Evolutionary conservation across 1,284 basidiomycete genomes (phyloP), one percentile per base, ranked within the genome.

Genomic region (Quambalaria eucalypti): DNA sequence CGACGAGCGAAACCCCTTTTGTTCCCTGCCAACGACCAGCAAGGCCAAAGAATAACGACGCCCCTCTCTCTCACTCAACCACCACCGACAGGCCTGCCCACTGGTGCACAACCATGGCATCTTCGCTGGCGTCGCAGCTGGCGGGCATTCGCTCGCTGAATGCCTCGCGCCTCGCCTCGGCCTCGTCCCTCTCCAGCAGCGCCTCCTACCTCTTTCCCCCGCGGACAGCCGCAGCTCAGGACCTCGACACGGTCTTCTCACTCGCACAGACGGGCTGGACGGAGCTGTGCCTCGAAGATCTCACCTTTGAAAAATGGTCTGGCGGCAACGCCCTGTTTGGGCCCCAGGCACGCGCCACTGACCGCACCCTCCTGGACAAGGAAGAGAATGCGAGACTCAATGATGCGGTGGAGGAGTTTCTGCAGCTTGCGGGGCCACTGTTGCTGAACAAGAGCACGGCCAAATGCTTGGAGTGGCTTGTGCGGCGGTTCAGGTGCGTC

Each of bases 401-500:
- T 71, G 72, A 60, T 7, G 78, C 79, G 1, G 80, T 96, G 52
- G 79, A 81, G 44, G 79, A 79, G 7, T 87, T 90, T 65, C 74
- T 97, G 31, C 77, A 82, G 38, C 76, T 85, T 30, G 78, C 98
- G 2, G 88, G 88, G 1, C 85, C 84, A 16, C 87, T 87, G 79
- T 77, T 98, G 33, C 81, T 90, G 75, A 86, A 91, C 53, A 81
- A 84, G 53, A 87, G 89, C 1, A 83, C 88, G 0, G 86, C 85
- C 38, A 91, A 88, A 76, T 83, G 88, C n/a, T 73, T 99, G 30
- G 93, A 99, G 74, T 99, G 93, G 93, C 82, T 98, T 25, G 88
- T 98, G 2, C 80, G 90, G 62, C 81, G 91, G 55, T 97, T 96
- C 77, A 84, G n/a, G n/a, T n/a, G n/a, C n/a, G n/a, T n/a, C n/a